phyloP scores from a whole-genome alignment of 345 rosid genomes.

The Barbarea vulgaris region DNA sequence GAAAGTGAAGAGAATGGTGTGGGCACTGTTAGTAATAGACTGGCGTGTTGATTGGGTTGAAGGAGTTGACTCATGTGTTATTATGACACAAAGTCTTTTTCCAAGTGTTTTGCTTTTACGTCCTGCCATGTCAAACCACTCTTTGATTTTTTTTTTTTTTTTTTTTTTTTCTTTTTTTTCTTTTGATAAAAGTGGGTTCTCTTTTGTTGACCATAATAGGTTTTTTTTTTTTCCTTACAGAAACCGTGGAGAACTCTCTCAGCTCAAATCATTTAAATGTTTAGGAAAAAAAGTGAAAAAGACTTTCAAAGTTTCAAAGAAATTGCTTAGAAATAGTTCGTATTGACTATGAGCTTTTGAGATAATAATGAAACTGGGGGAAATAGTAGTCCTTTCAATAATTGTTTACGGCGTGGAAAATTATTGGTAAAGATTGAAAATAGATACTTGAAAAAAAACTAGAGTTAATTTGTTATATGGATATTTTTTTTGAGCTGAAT shows the following conservation, averaged over 20 bases:
- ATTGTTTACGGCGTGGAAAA: neutral
- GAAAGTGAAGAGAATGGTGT: constrained; percentile 1
- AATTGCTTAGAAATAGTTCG: neutral
- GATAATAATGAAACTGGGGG: neutral
- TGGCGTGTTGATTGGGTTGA: constrained; percentile 19
- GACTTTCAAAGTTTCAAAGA: neutral
- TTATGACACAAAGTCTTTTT: neutral
- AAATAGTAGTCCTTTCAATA: neutral
- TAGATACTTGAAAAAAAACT: neutral
- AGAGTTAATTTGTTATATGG: too few species aligned
- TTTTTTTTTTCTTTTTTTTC: too few species aligned
- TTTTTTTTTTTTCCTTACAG: neutral
- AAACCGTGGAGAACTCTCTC: neutral
- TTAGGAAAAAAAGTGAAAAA: neutral
- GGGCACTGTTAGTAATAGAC: neutral
- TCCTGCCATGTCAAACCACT: neutral
- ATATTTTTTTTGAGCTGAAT: too few species aligned
- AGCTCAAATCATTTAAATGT: neutral
- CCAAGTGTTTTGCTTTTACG: neutral
- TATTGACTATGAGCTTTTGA: neutral
- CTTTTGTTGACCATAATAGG: constrained; percentile 1
- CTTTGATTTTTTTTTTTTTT: neutral
- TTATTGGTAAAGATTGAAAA: neutral
- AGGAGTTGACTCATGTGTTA: constrained; percentile 6
- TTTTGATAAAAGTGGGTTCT: neutral